Base-by-base conservation (phyloP, 345 rosid species). In the Turritis glabra region DNA sequence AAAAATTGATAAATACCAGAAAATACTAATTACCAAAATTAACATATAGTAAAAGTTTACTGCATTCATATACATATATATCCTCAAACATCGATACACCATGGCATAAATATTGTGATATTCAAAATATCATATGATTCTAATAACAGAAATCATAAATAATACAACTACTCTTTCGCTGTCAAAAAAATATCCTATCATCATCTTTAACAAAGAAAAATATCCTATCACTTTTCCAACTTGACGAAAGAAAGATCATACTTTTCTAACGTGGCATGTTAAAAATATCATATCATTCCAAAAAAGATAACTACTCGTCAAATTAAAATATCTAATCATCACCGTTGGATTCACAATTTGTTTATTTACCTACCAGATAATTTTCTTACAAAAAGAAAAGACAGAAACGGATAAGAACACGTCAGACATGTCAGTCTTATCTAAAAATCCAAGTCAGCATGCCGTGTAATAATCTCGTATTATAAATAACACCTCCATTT, bases 381-480 rank as follows among this genome's bases (percentile, higher is more conserved):
- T 19, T 41, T 0, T 19, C 44, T 40, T 38, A n/a, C 8, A 33
- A 43, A 15, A 54, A 58, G 30, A 56, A 13, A 6, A 50, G 26
- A 55, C 18, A 17, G 32, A 67, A 60, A 64, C 44, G 64, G 82
- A 84, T 82, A 77, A 72, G 84, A 69, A 25, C 67, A 57, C 84
- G 69, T 83, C 12, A 75, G 78, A 66, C 19, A 58, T 38, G 55
- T 62, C 41, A 18, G 72, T 79, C 86, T 81, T 85, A 84, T 85
- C 85, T 65, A 14, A 47, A 62, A 21, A 56, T 48, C 61, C 41
- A 7, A 35, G 70, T 37, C 76, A 48, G 33, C 56, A 52, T 62
- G 70, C 52, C 67, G 66, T 43, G 67, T 19, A 48, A 5, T 0
- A 32, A 19, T 5, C 46, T 6, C 38, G 0, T 62, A 61, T 22